Conservation (phyloP, 1,284 basidiomycete species). For the Boletellus deceptivus region DNA sequence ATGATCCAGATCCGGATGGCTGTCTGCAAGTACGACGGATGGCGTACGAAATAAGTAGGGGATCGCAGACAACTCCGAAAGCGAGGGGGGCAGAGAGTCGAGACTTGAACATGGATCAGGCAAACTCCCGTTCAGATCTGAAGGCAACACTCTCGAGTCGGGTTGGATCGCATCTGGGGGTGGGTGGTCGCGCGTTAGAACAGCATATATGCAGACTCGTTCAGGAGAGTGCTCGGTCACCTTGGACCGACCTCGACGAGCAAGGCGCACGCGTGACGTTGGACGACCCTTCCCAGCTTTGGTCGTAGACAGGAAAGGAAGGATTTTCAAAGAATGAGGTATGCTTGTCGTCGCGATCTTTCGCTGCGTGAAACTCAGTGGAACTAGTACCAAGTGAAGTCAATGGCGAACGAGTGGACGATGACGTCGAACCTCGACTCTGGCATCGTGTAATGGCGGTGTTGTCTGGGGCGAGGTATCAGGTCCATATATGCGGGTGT, state of each 20-base stretch:
- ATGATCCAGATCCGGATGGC: background rate
- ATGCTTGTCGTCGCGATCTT: background rate
- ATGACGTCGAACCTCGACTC: slow-evolving; percentile 19
- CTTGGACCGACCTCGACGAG: slow-evolving; percentile 15
- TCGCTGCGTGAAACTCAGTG: background rate
- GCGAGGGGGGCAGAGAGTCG: slow-evolving; percentile 14
- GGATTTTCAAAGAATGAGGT: background rate
- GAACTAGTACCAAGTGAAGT: slow-evolving; percentile 17
- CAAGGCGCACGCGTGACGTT: slow-evolving; percentile 25
- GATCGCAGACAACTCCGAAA: slow-evolving; percentile 32
- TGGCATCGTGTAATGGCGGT: background rate
- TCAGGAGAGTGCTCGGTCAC: slow-evolving; percentile 15
- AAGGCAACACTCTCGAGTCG: background rate
- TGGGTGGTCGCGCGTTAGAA: slow-evolving; percentile 12
- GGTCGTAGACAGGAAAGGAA: slow-evolving; percentile 17
- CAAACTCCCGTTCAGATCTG: background rate
- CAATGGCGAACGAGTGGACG: slow-evolving; percentile 7
- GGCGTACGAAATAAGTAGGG: slow-evolving; percentile 33
- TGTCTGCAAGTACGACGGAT: background rate
- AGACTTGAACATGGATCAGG: slow-evolving; percentile 4
- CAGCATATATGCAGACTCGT: slow-evolving; percentile 18
- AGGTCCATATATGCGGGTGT: slow-evolving; percentile 18
- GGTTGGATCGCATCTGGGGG: slow-evolving; percentile 5
- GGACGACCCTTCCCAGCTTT: slow-evolving; percentile 9
- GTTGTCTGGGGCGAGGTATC: background rate